Evolutionary conservation across 1,139 yeast species (phyloP).

Genomic region (Blastobotrys ciferrii): DNA sequence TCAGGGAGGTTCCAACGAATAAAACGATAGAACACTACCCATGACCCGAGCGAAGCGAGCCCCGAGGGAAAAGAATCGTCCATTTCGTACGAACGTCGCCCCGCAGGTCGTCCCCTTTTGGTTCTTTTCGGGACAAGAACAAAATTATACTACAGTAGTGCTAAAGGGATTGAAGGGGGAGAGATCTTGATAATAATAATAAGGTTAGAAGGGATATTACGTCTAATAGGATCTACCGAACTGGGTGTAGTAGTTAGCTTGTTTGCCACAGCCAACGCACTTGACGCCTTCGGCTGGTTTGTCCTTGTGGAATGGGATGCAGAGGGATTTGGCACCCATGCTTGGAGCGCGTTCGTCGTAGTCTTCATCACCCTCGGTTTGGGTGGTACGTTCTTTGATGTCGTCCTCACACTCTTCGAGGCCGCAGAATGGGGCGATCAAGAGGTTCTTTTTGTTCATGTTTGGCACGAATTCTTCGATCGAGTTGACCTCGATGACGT

Average conservation of each 20-base stretch:
- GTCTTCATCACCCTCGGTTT: slow-evolving; percentile 78
- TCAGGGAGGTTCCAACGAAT: no score
- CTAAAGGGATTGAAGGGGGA: no score
- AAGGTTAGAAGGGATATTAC: not conserved
- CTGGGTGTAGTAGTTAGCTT: slow-evolving; percentile 81
- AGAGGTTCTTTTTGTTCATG: slow-evolving; percentile 85
- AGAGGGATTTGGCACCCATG: slow-evolving; percentile 98
- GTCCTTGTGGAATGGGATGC: slow-evolving; percentile 95
- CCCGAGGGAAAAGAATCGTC: no score
- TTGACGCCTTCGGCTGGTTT: slow-evolving; percentile 70
- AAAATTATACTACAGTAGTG: not conserved
- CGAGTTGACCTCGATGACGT: slow-evolving; percentile 73
- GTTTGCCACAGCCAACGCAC: slow-evolving; percentile 75
- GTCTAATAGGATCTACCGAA: slow-evolving; percentile 88
- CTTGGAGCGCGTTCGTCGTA: slow-evolving; percentile 95
- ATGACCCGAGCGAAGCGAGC: no score
- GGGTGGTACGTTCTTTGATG: slow-evolving; percentile 88
- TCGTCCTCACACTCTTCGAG: slow-evolving; percentile 91
- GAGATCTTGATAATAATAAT: no score
- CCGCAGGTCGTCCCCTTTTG: no score
- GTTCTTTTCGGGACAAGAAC: no score
- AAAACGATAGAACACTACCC: no score
- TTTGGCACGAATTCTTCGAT: slow-evolving; percentile 94
- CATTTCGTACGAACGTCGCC: no score
- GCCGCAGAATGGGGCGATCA: slow-evolving; percentile 98